Conservation (phyloP, 2,329 filamentous ascomycete genomes). For the Cytospora schulzeri region DNA sequence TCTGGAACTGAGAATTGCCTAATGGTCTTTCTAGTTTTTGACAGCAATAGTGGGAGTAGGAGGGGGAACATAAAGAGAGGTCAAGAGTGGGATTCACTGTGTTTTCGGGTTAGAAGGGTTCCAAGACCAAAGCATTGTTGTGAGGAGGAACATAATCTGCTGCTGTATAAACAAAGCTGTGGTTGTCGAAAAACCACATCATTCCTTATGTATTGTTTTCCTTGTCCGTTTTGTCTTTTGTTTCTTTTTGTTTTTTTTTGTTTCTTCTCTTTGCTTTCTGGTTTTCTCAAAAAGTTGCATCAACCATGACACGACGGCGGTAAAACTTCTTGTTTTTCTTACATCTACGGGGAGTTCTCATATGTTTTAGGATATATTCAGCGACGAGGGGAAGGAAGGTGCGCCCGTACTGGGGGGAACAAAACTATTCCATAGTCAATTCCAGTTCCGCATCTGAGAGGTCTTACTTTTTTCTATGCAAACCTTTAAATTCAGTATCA, state of each 20-base stretch:
- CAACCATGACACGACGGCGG: conserved; percentile 1
- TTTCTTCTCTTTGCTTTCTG: not conserved
- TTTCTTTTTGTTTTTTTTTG: not conserved
- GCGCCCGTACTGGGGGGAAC: too few relatives aligned
- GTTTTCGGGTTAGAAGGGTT: not conserved
- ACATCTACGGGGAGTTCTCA: not conserved
- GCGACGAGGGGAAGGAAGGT: not conserved
- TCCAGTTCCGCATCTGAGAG: too few relatives aligned
- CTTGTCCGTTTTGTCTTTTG: conserved; percentile 1
- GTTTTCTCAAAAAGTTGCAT: not conserved
- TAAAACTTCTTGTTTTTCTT: not conserved
- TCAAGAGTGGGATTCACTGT: not conserved
- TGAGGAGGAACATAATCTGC: conserved; percentile 24
- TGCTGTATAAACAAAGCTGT: conserved; percentile 28
- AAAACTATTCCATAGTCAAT: too few relatives aligned
- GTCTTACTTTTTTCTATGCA: too few relatives aligned
- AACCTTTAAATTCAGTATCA: too few relatives aligned
- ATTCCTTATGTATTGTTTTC: conserved; percentile 8
- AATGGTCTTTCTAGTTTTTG: not conserved
- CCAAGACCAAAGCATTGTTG: conserved; percentile 2
- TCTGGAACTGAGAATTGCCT: not conserved
- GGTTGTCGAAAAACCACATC: conserved; percentile 24
- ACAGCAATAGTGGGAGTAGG: not conserved
- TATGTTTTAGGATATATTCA: conserved; percentile 2
- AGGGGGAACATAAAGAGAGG: conserved; percentile 6